Evolutionary conservation across 148 eudicot species (phyloP), one percentile per base, ranked within the genome.

Genomic region (Persicaria tinctoria): DNA sequence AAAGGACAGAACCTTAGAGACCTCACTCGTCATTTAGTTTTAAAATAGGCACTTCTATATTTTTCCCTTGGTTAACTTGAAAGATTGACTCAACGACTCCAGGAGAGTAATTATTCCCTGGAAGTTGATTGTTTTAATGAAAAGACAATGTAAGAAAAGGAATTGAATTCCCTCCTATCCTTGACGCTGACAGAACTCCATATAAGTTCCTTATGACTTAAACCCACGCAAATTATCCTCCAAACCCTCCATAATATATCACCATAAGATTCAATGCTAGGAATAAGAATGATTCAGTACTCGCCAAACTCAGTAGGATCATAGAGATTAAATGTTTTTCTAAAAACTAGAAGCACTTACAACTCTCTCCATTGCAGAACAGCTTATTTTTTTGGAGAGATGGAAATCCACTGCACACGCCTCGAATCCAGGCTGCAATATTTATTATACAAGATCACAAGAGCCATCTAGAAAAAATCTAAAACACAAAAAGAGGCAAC

Each of bases 371-470:
- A 78, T 84, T 59, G 80, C 78, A 53, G 89, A 78, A 73, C 62
- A 41, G 44, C 47, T 75, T 6, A 76, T 14, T 54, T 76, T 78
- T 83, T 87, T 95, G 49, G 89, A 74, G 74, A 95, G 86, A 74
- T 84, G 89, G 83, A 95, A 95, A 82, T 95, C 99, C 66, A 75
- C 71, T 59, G 86, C 79, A 85, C 81, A 84, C 54, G 92, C 80
- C 73, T 85, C 97, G 73, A 82, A 92, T 74, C 97, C 99, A 74
- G 97, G 90, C 99, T 95, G 85, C 85, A 90, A 70, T 46, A 44
- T 66, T 66, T 41, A 77, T 45, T 12, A 13, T 63, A 73, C 38
- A 49, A 14, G 23, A 63, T 56, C 54, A 74, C 11, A 27, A 45
- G 17, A 66, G 46, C 48, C 44, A 66, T 13, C 14, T 66, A 4